Conservation (phyloP, 2,329 filamentous ascomycete genomes). For the Paecilomyces dactylethromorphus region DNA sequence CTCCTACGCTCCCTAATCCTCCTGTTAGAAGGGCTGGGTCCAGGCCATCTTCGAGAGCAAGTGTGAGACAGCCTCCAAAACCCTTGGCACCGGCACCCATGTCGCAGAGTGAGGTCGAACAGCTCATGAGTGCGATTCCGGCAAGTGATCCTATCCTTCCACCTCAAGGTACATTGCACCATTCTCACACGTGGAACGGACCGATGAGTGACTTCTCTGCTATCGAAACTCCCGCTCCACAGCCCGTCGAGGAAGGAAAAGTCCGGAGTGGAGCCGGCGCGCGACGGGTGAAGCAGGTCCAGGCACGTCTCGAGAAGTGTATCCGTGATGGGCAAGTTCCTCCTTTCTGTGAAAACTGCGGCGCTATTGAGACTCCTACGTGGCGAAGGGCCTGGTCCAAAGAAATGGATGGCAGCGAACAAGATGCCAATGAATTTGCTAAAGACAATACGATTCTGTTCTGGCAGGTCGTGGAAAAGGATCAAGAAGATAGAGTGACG, state of each 20-base stretch:
- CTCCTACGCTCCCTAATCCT: constrained; percentile 16
- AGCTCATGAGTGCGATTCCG: constrained; percentile 27
- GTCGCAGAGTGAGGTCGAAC: constrained; percentile 26
- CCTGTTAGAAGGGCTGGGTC: constrained; percentile 23
- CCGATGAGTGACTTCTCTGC: constrained; percentile 39
- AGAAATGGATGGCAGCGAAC: constrained; percentile 62
- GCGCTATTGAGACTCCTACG: constrained; percentile 89
- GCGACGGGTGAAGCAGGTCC: constrained; percentile 62
- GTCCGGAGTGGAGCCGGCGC: constrained; percentile 45
- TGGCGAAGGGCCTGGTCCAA: constrained; percentile 94
- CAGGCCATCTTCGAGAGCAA: constrained; percentile 31
- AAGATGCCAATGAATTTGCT: constrained; percentile 64
- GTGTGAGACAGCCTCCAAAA: constrained; percentile 27
- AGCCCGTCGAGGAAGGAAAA: constrained; percentile 26
- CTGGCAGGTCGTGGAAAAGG: constrained; percentile 60
- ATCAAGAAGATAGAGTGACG: constrained; percentile 56
- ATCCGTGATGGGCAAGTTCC: constrained; percentile 79
- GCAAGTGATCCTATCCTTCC: constrained; percentile 46
- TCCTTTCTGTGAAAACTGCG: constrained; percentile 85
- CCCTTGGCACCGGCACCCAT: constrained; percentile 32
- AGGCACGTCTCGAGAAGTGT: constrained; percentile 48
- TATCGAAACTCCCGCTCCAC: constrained; percentile 30
- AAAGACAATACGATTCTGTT: constrained; percentile 68
- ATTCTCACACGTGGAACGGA: constrained; percentile 39
- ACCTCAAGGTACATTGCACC: constrained; percentile 23